Evolutionary conservation across 257 asterid genomes (phyloP).

Genomic region (Solanum medicagineum): DNA sequence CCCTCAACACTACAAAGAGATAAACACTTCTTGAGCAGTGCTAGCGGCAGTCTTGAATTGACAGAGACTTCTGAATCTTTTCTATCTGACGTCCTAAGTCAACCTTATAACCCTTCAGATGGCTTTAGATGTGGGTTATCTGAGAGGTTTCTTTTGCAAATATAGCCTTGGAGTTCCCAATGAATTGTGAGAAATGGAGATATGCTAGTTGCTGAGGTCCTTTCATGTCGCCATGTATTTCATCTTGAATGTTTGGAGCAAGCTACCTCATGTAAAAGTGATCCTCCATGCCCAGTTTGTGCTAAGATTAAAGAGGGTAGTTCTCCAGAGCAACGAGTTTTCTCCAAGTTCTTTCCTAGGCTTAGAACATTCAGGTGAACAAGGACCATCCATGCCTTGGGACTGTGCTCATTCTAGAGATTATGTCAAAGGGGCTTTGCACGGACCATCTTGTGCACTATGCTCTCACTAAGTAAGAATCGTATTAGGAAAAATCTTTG

Average conservation of each 20-base stretch:
- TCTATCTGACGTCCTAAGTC: constrained; percentile 26
- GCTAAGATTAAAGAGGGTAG: constrained; percentile 46
- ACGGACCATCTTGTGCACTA: constrained; percentile 37
- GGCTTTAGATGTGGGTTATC: constrained; percentile 68
- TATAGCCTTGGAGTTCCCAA: constrained; percentile 88
- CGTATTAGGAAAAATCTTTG: constrained; percentile 51
- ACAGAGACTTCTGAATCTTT: constrained; percentile 45
- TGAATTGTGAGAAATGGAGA: constrained; percentile 74
- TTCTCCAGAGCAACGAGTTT: constrained; percentile 41
- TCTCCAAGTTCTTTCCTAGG: constrained; percentile 59
- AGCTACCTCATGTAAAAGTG: constrained; percentile 60
- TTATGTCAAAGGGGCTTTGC: constrained; percentile 78
- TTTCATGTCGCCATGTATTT: constrained; percentile 79
- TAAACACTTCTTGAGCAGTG: constrained; percentile 46
- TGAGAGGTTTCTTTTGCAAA: constrained; percentile 73
- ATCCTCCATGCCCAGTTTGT: constrained; percentile 91
- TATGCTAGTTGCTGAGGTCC: constrained; percentile 88
- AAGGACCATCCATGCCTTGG: constrained; percentile 64
- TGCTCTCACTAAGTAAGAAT: constrained; percentile 59
- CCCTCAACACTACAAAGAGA: constrained; percentile 41
- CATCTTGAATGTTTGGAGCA: constrained; percentile 95
- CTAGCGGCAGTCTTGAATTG: constrained; percentile 65
- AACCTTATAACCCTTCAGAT: constrained; percentile 36
- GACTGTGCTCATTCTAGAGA: constrained; percentile 75
- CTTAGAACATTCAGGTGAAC: constrained; percentile 52